Evolutionary conservation across 1,284 basidiomycete genomes (phyloP), one percentile per base, ranked within the genome.

Genomic region (Rhodotorula mucilaginosa): DNA sequence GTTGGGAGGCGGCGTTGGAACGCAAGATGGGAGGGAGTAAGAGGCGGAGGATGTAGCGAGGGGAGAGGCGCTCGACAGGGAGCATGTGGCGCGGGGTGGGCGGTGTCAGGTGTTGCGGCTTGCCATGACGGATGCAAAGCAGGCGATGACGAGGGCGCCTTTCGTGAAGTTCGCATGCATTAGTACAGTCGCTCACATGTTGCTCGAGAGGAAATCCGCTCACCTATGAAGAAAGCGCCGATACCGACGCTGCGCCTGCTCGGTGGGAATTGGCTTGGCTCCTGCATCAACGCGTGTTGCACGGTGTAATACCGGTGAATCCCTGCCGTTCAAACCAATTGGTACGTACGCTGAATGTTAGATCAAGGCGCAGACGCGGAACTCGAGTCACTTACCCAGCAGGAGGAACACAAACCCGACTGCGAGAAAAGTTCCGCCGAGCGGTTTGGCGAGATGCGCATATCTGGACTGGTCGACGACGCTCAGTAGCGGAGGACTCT

Each of bases 241-340:
- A 74, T 68, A 2, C 54, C 64, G 67, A 75, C 63, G 34, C 67
- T 69, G 15, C 74, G 61, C 5, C 67, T 46, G 12, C 72, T 69
- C 0, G 74, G 74, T 13, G 74, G 74, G 58, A 75, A 75, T 49
- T 67, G 70, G n/a, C 67, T 69, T 23, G 74, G 74, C 7, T 51
- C 65, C 16, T 34, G 29, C 73, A 74, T 71, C 29, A 76, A 61
- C 0, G 71, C 71, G 3, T 18, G 1, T 49, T 76, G 73, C 5
- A 68, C 49, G 1, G 56, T 26, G 23, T 73, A 76, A 57, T 71
- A 74, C 18, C 73, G 67, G n/a, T 65, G 56, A 1, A 56, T 62
- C 5, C 73, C 71, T 76, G 67, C 12, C 21, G 21, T 23, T 10
- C 51, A n/a, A 3, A 15, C 12, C 5, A 52, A 23, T 4, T 3